Evolutionary conservation across 495 filamentous ascomycete species (phyloP), one percentile per base, ranked within the genome.

Genomic region (Ascobolus immersus): DNA sequence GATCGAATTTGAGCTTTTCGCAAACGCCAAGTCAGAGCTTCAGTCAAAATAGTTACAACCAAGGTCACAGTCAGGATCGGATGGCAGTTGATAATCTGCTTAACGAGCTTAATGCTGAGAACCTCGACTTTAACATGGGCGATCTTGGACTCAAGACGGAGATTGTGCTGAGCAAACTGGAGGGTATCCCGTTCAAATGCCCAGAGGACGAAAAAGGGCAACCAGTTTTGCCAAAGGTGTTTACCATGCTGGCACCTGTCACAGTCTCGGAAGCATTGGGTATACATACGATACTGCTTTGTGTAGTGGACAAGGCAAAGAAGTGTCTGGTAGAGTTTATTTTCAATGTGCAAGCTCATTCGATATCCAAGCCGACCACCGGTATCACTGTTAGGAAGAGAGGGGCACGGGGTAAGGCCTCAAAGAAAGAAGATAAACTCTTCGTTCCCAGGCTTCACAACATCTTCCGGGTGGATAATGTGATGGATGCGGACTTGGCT

Each of bases 401-500:
- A n/a, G n/a, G n/a, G n/a, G n/a, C n/a, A n/a, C n/a, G n/a, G n/a
- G n/a, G n/a, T n/a, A n/a, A n/a, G n/a, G n/a, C n/a, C n/a, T n/a
- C n/a, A n/a, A n/a, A n/a, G n/a, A n/a, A n/a, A n/a, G n/a, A n/a
- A n/a, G n/a, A n/a, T n/a, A n/a, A n/a, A n/a, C n/a, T n/a, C n/a
- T n/a, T n/a, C n/a, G n/a, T n/a, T n/a, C n/a, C n/a, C n/a, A n/a
- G n/a, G n/a, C n/a, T n/a, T n/a, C n/a, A n/a, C n/a, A n/a, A n/a
- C n/a, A n/a, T n/a, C n/a, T n/a, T n/a, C n/a, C n/a, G n/a, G n/a
- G n/a, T 56, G n/a, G 56, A 64, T 26, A 68, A 66, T 37, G 62
- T 84, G 4, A 60, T 70, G 22, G 78, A 86, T 53, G 74, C 73
- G 17, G 76, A 71, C 43, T 76, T 67, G 44, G 49, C 86, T 34